Conservation (phyloP, 768 basidiomycete genomes). For the Neoboletus subvelutipes region DNA sequence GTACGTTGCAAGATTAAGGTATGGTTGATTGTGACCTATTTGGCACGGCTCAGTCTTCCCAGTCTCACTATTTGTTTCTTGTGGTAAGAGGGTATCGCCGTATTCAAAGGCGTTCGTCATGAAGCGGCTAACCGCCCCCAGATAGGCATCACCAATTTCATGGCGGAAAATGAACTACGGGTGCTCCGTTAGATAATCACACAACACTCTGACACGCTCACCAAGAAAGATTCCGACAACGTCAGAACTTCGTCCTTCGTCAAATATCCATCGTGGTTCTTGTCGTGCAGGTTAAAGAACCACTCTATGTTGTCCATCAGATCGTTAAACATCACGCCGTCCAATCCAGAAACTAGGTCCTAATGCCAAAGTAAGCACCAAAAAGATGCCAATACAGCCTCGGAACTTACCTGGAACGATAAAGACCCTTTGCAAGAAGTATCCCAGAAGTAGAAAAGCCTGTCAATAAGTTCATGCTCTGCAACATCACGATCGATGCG, state of each 20-base stretch:
- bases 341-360: slow-evolving; percentile 87
- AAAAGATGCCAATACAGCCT: background rate
- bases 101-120: slow-evolving; percentile 99
- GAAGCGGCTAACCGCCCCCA: slow-evolving; percentile 94
- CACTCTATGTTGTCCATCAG: slow-evolving; percentile 99
- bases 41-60: slow-evolving; percentile 44
- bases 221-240: slow-evolving; percentile 90
- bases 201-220: slow-evolving; percentile 29
- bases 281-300: slow-evolving; percentile 96
- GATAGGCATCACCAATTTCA: slow-evolving; percentile 93
- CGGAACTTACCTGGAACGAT: slow-evolving; percentile 72
- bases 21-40: slow-evolving; percentile 79
- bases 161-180: slow-evolving; percentile 94
- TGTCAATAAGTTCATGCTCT: slow-evolving; percentile 93
- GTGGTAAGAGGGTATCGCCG: slow-evolving; percentile 85
- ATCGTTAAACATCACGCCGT: slow-evolving; percentile 93
- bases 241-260: slow-evolving; percentile 97
- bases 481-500: slow-evolving; percentile 87
- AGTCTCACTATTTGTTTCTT: slow-evolving; percentile 29
- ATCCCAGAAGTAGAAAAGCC: slow-evolving; percentile 96
- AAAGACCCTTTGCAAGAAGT: slow-evolving; percentile 74
- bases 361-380: slow-evolving; percentile 33
- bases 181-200: slow-evolving; percentile 4
- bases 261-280: slow-evolving; percentile 92
- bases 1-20: slow-evolving; percentile 87